Conservation (phyloP, 192 early-diverging fungal genomes). For the Backusella tuberculispora region DNA sequence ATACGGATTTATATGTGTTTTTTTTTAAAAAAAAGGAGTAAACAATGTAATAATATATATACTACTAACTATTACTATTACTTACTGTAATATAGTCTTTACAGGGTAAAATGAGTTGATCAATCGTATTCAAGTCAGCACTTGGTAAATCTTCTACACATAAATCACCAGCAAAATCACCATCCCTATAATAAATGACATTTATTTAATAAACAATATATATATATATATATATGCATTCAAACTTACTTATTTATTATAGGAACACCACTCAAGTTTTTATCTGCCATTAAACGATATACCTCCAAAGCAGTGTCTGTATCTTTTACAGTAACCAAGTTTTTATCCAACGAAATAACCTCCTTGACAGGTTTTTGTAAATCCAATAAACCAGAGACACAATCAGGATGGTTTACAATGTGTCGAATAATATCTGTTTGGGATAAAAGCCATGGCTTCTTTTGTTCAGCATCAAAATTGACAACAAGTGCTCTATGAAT, state of each 20-base stretch:
- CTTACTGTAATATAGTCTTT: conserved; percentile 57
- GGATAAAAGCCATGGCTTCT: conserved; percentile 53
- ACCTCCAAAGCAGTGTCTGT: conserved; percentile 54
- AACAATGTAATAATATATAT: background rate
- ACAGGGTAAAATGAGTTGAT: conserved; percentile 48
- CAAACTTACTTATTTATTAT: conserved; percentile 43
- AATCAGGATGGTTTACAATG: conserved; percentile 47
- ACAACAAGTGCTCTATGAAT: conserved; percentile 64
- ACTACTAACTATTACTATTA: background rate
- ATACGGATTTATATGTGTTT: background rate
- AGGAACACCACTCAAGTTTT: conserved; percentile 58
- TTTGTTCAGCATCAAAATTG: conserved; percentile 41
- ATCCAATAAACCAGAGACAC: conserved; percentile 38
- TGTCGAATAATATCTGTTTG: conserved; percentile 66
- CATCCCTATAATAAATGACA: conserved; percentile 18
- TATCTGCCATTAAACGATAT: conserved; percentile 53
- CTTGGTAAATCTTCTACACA: conserved; percentile 57
- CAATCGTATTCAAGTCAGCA: conserved; percentile 47
- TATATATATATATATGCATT: background rate
- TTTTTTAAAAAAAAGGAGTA: conserved; percentile 12
- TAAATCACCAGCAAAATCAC: conserved; percentile 49
- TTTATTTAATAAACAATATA: background rate
- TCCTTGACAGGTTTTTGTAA: conserved; percentile 43
- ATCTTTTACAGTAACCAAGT: conserved; percentile 44
- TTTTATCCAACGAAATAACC: conserved; percentile 29